These are phyloP conservation scores for Sphagnum contortum DNA, from an alignment of 225 moss, liverwort and hornwort genomes.

Conservation along the genomic window DNA sequence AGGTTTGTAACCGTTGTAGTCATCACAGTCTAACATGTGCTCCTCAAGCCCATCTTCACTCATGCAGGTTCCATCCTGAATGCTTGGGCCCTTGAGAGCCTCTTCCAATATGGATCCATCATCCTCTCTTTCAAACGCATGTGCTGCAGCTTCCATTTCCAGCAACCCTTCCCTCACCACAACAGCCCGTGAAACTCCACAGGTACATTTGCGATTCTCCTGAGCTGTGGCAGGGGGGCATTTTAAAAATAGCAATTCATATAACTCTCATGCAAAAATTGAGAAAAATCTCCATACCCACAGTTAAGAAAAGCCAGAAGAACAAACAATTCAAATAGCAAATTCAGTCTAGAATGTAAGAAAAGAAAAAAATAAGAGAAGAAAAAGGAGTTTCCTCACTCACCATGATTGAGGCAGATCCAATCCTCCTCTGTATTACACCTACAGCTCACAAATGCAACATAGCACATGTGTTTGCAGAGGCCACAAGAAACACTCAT, in stretches of 20 bases:
- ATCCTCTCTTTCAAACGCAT: conserved; percentile 22
- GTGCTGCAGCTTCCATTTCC: conserved; percentile 25
- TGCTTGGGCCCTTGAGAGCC: conserved; percentile 8
- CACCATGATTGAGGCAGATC: conserved; percentile 34
- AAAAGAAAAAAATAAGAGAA: no score
- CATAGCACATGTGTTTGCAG: conserved; percentile 42
- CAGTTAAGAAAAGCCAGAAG: no score
- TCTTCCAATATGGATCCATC: conserved; percentile 14
- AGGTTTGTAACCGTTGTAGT: conserved; percentile 20
- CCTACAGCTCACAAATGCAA: conserved; percentile 25
- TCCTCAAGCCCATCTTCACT: conserved; percentile 17
- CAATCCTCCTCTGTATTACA: conserved; percentile 12
- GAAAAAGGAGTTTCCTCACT: not conserved
- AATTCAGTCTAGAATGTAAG: no score
- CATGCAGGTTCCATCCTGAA: conserved; percentile 17
- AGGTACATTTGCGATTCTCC: conserved; percentile 30
- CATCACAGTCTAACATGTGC: conserved; percentile 20
- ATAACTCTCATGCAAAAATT: no score
- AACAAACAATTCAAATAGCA: no score
- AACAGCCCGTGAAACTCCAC: conserved; percentile 19
- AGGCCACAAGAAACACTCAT: conserved; percentile 29
- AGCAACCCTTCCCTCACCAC: conserved; percentile 20
- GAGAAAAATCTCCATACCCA: no score
- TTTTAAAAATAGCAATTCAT: no score
- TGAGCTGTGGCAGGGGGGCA: conserved; percentile 3